These are phyloP conservation scores for Trypanosoma theileri DNA, from an alignment of 208 protist species.

Conservation along the genomic window DNA sequence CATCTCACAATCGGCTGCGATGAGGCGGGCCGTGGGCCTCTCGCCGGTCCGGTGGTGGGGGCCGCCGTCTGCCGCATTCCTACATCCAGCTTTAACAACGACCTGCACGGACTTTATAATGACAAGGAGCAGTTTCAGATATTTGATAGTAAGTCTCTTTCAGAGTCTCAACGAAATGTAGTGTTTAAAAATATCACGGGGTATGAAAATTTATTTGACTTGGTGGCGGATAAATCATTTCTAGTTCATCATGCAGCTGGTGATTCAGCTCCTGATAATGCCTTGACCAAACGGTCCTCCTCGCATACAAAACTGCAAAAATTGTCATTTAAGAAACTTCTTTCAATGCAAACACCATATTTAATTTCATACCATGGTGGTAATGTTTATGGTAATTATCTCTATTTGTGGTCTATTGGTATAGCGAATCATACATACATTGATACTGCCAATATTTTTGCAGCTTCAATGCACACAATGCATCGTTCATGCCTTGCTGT, in stretches of 20 bases:
- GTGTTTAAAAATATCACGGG: conserved; percentile 87
- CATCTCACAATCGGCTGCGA: conserved; percentile 87
- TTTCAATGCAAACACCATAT: conserved; percentile 86
- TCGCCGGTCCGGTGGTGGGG: conserved; percentile 88
- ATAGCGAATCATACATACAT: conserved; percentile 91
- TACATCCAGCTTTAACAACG: conserved; percentile 88
- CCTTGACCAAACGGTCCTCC: conserved; percentile 45
- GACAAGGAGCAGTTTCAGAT: conserved; percentile 82
- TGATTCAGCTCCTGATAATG: conserved; percentile 46
- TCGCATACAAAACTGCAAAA: conserved; percentile 65
- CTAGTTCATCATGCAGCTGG: conserved; percentile 77
- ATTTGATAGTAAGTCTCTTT: conserved; percentile 86
- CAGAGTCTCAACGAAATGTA: conserved; percentile 69
- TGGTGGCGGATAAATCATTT: conserved; percentile 62
- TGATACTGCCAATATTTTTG: conserved; percentile 83
- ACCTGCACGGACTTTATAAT: conserved; percentile 72
- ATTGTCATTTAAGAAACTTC: conserved; percentile 81
- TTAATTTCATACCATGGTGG: conserved; percentile 81
- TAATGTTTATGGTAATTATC: conserved; percentile 78
- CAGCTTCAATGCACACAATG: conserved; percentile 83
- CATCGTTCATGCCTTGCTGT: conserved; percentile 75
- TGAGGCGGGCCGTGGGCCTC: conserved; percentile 85
- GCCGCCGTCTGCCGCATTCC: conserved; percentile 85
- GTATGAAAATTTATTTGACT: conserved; percentile 72
- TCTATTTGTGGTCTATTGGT: conserved; percentile 87